phyloP scores from a whole-genome alignment of 768 basidiomycete genomes.

The Multifurca ochricompacta region DNA sequence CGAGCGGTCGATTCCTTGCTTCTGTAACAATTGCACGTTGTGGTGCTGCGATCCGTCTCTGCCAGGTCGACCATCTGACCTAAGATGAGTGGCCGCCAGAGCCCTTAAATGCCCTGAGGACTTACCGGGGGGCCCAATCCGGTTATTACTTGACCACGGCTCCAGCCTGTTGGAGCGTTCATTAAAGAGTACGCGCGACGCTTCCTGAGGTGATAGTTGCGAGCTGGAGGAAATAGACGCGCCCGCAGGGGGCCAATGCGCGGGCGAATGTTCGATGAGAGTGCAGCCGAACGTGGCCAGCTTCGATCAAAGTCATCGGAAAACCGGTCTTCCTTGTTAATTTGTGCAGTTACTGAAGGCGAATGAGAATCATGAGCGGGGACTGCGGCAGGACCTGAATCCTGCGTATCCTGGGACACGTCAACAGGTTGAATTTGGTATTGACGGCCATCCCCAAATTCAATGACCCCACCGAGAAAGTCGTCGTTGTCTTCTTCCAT shows the following conservation, averaged over 20 bases:
- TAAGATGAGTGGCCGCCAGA: constrained; percentile 34
- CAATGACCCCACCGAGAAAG: constrained; percentile 81
- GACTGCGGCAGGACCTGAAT: not conserved
- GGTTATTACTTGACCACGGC: constrained; percentile 55
- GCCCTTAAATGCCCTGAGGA: constrained; percentile 11
- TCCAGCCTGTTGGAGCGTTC: constrained; percentile 88
- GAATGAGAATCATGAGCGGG: constrained; percentile 4
- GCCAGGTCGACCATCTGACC: constrained; percentile 30
- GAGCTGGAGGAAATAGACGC: constrained; percentile 33
- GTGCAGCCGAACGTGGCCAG: constrained; percentile 73
- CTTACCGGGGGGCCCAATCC: constrained; percentile 32
- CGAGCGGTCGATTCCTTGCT: constrained; percentile 30
- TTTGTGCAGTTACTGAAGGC: constrained; percentile 33
- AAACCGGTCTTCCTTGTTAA: constrained; percentile 83
- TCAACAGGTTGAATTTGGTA: constrained; percentile 67
- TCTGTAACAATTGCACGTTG: constrained; percentile 55
- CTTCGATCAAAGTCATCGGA: constrained; percentile 93
- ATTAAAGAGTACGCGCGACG: constrained; percentile 84
- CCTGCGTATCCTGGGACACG: constrained; percentile 22
- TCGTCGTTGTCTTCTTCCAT: constrained; percentile 92
- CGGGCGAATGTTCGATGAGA: constrained; percentile 35
- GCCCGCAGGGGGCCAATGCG: constrained; percentile 19
- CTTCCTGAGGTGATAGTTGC: constrained; percentile 44
- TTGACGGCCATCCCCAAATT: constrained; percentile 92
- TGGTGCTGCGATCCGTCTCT: constrained; percentile 42